Conservation (phyloP, 306 rosid genomes). For the Glycyrrhiza uralensis region DNA sequence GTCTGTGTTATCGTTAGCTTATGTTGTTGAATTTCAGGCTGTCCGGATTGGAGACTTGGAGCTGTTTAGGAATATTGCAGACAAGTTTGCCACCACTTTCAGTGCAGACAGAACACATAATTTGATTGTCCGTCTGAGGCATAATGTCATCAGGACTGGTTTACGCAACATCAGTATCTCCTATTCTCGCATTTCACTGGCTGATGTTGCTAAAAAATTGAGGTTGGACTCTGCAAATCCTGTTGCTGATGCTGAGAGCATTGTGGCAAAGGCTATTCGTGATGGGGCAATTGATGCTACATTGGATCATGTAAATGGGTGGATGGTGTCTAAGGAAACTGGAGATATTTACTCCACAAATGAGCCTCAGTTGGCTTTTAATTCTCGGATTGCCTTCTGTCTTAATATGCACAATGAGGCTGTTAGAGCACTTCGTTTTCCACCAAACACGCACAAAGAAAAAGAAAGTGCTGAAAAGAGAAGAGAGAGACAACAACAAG, state of each 20-base stretch:
- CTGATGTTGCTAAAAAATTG: constrained; percentile 84
- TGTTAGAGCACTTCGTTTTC: constrained; percentile 66
- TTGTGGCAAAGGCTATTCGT: constrained; percentile 90
- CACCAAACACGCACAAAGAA: constrained; percentile 55
- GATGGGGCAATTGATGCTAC: constrained; percentile 79
- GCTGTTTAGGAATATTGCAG: constrained; percentile 84
- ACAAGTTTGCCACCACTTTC: constrained; percentile 69
- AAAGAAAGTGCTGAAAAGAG: constrained; percentile 53
- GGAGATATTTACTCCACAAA: constrained; percentile 91
- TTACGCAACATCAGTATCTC: constrained; percentile 95
- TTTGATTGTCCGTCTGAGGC: constrained; percentile 89
- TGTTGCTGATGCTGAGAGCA: constrained; percentile 80
- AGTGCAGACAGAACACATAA: constrained; percentile 76
- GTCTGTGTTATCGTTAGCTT: not conserved
- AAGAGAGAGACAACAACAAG: constrained; percentile 62
- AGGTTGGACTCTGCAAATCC: constrained; percentile 81
- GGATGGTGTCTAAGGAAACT: constrained; percentile 95
- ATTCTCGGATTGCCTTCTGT: constrained; percentile 92
- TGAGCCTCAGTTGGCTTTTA: constrained; percentile 87
- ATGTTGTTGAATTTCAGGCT: constrained; percentile 61
- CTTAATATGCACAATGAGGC: constrained; percentile 94
- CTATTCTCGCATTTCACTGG: constrained; percentile 88
- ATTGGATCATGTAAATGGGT: constrained; percentile 74
- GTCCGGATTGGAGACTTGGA: constrained; percentile 96
- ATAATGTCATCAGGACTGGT: constrained; percentile 94